Evolutionary conservation across 2,329 filamentous ascomycete genomes (phyloP).

Genomic region (Alternaria triticina): DNA sequence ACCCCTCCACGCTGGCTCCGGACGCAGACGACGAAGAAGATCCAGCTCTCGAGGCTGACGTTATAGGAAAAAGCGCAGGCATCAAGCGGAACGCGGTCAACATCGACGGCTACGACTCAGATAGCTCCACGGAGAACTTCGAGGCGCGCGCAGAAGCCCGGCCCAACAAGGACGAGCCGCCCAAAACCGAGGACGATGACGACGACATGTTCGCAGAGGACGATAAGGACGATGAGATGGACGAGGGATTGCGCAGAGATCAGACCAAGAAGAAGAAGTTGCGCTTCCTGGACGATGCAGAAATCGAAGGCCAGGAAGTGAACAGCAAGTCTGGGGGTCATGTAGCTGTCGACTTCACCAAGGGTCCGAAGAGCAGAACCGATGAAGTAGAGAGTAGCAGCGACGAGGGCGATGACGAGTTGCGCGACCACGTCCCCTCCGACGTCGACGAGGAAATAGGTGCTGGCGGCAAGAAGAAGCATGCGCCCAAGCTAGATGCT

Average conservation of each 20-base stretch:
- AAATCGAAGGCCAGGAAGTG: slow-evolving; percentile 81
- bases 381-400: slow-evolving; percentile 68
- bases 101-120: slow-evolving; percentile 94
- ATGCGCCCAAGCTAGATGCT: slow-evolving; percentile 92
- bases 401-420: slow-evolving; percentile 67
- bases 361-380: slow-evolving; percentile 45
- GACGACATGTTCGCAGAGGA: slow-evolving; percentile 85
- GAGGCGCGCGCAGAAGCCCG: slow-evolving; percentile 72
- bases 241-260: slow-evolving; percentile 58
- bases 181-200: slow-evolving; percentile 60
- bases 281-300: slow-evolving; percentile 64
- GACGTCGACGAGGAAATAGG: slow-evolving; percentile 89
- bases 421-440: slow-evolving; percentile 68
- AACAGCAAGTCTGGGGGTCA: slow-evolving; percentile 76
- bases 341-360: slow-evolving; percentile 65
- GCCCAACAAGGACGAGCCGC: slow-evolving; percentile 51
- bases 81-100: slow-evolving; percentile 95
- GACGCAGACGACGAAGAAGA: slow-evolving; percentile 79
- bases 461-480: slow-evolving; percentile 86
- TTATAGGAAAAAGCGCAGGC: slow-evolving; percentile 77
- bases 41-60: slow-evolving; percentile 84
- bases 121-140: slow-evolving; percentile 90
- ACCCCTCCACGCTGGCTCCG: slow-evolving; percentile 88
- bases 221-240: slow-evolving; percentile 62
- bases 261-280: slow-evolving; percentile 68